These are phyloP conservation scores for Nakazawaea populi DNA, from an alignment of 805 yeast species.

Conservation along the genomic window DNA sequence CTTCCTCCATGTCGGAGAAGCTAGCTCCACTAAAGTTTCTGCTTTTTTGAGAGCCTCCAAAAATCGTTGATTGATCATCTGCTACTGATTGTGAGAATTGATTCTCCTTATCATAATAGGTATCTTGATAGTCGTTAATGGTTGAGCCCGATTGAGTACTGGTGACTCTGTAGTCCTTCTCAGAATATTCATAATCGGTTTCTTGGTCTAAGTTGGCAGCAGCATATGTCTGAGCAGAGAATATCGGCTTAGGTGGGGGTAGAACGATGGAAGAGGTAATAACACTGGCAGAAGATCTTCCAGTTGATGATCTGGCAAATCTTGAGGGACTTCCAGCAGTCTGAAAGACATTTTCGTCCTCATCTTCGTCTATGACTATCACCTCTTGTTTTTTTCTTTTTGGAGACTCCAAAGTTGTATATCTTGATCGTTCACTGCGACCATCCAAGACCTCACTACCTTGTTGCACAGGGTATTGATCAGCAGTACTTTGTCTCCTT, in stretches of 20 bases:
- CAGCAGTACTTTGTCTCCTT: slow-evolving; percentile 17
- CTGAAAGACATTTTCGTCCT: slow-evolving; percentile 23
- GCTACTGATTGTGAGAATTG: background rate
- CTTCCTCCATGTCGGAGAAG: slow-evolving; percentile 4
- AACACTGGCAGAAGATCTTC: slow-evolving; percentile 30
- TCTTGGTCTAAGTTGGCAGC: slow-evolving; percentile 35
- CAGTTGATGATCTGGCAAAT: slow-evolving; percentile 16
- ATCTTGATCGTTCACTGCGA: slow-evolving; percentile 56
- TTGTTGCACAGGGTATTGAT: slow-evolving; percentile 5
- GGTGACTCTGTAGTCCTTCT: background rate
- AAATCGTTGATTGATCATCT: slow-evolving; percentile 5
- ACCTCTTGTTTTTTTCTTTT: slow-evolving; percentile 47
- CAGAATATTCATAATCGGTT: background rate
- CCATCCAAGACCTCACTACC: slow-evolving; percentile 17
- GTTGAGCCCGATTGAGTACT: slow-evolving; percentile 4
- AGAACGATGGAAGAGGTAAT: slow-evolving; percentile 31
- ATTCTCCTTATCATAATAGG: background rate
- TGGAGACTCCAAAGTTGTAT: slow-evolving; percentile 69
- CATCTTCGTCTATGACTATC: slow-evolving; percentile 39
- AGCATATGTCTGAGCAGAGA: slow-evolving; percentile 56
- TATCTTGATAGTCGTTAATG: background rate
- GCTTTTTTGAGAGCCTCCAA: background rate
- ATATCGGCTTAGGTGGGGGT: slow-evolving; percentile 62
- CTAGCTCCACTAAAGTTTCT: background rate
- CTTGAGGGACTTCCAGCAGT: slow-evolving; percentile 18